Conservation (phyloP, 2,329 filamentous ascomycete species). For the Fusarium burgessii region DNA sequence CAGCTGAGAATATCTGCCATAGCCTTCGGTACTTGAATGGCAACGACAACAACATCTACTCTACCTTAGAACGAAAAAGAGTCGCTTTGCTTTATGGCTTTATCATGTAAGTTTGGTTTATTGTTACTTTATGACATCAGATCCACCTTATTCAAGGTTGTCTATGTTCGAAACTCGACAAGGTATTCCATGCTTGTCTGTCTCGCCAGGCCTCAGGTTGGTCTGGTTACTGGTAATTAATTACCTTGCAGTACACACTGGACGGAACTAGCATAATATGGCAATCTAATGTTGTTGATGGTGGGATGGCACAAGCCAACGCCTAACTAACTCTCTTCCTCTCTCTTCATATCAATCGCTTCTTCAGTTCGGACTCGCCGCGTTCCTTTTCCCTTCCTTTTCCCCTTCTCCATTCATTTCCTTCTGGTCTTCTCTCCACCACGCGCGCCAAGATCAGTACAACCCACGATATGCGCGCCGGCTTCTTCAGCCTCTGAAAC, state of each 20-base stretch:
- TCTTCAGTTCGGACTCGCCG: constrained; percentile 28
- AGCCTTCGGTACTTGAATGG: constrained; percentile 3
- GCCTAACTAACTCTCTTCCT: neutral
- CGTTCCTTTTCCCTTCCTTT: constrained; percentile 6
- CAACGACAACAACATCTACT: constrained; percentile 12
- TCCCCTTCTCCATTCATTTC: constrained; percentile 9
- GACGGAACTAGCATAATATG: constrained; percentile 36
- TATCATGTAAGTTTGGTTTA: constrained; percentile 29
- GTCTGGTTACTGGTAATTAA: constrained; percentile 31
- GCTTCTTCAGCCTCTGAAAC: constrained; percentile 13
- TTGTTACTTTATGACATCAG: constrained; percentile 35
- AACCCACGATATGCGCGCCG: constrained; percentile 32
- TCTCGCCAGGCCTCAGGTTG: constrained; percentile 34
- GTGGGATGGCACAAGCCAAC: constrained; percentile 38
- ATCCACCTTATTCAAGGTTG: constrained; percentile 9
- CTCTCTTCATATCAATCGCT: constrained; percentile 13
- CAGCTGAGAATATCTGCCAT: neutral
- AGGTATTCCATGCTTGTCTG: constrained; percentile 23
- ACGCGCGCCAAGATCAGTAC: constrained; percentile 15
- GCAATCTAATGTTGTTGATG: constrained; percentile 40
- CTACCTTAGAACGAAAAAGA: neutral
- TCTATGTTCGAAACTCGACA: constrained; percentile 19
- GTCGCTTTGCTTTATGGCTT: constrained; percentile 33
- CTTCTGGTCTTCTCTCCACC: neutral
- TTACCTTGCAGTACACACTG: constrained; percentile 15